Base-by-base conservation (phyloP, 2,329 filamentous ascomycete genomes). In the Aspergillus ochraceoroseus region DNA sequence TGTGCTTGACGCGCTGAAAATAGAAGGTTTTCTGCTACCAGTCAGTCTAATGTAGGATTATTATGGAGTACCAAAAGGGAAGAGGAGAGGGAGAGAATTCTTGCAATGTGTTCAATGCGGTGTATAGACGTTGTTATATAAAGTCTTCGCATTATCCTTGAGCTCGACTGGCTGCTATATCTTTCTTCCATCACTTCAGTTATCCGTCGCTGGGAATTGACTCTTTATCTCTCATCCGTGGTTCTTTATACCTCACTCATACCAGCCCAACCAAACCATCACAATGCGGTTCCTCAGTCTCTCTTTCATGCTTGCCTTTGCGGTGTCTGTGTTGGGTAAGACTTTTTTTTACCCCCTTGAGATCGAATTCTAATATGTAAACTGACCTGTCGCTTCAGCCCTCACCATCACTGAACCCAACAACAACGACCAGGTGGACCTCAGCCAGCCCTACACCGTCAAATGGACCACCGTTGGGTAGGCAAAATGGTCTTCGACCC, bases 381-480 rank as follows among this genome's bases (percentile, higher is more conserved):
- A 26, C 9, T 14, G 18, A 30, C 37, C 32, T 29, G 3, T 4
- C 8, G 19, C 19, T 15, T 14, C 25, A 23, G 66, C 62, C 42
- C 48, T 68, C 25, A 47, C 53, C 4, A 57, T 70, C 38, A 63
- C 61, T 3, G 54, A 54, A 6, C 67, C 67, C 12, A 43, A 41
- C 6, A 54, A 55, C 13, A 54, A 55, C 17, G 55, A 58, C 9
- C 51, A 58, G 29, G 53, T 67, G 34, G 61, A 70, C 42, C 54
- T 68, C n/a, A 58, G 57, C 48, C 47, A 59, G 40, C 53, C 55
- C 9, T 61, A 63, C 42, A 61, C 57, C 2, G 57, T 71, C 41
- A 59, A 59, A 34, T 71, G 68, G 68, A 55, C 46, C 8, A 54
- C 56, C 4, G 65, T 70, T 20, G 43, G 47, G 64, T 67, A 41